phyloP scores from a whole-genome alignment of 2,329 filamentous ascomycete genomes.

The Colletotrichum noveboracense region DNA sequence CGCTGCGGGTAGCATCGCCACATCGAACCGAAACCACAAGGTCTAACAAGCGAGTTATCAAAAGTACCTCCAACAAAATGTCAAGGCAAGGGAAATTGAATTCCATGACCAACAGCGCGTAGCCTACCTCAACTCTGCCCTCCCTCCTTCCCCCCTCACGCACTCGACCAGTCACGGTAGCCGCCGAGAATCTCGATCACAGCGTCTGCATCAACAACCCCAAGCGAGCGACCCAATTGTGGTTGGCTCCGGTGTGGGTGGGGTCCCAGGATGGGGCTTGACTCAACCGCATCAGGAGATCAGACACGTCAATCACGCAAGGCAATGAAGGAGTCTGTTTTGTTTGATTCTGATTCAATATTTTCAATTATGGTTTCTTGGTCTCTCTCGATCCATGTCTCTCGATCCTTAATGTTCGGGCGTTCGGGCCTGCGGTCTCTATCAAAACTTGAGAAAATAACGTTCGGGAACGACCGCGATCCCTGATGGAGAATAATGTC shows the following conservation, averaged over 20 bases:
- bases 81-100: background rate
- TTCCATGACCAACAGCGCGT: background rate
- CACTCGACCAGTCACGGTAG: background rate
- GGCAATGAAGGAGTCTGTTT: background rate
- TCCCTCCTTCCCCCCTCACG: background rate
- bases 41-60: background rate
- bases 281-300: background rate
- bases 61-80: background rate
- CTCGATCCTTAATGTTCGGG: background rate
- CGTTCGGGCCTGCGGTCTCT: background rate
- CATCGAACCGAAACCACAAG: background rate
- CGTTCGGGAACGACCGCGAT: background rate
- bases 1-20: background rate
- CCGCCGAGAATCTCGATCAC: background rate
- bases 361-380: background rate
- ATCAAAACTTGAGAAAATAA: background rate
- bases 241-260: background rate
- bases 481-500: background rate
- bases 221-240: background rate
- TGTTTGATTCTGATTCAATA: background rate
- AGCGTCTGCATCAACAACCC: background rate
- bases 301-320: background rate
- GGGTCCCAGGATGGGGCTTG: background rate
- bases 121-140: background rate
- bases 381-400: background rate